Percentiles rank a stretch among this genome's conserved stretches.
These are phyloP conservation scores for Teunomyces pallodes DNA, from an alignment of 805 yeast species.

Conservation along the genomic window DNA sequence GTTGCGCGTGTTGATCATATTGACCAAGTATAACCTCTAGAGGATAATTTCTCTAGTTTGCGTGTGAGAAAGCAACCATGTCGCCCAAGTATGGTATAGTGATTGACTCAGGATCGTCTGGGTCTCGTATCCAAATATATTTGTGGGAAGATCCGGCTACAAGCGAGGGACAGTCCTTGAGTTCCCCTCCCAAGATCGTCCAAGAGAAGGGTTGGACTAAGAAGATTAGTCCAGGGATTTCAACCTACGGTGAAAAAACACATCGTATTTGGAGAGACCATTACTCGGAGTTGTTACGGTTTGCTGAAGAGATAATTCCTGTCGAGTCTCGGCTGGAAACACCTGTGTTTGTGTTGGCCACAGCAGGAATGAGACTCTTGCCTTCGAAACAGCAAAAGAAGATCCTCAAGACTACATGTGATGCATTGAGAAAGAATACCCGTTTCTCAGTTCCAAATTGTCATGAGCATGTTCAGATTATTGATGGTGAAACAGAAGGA, in stretches of 20 bases:
- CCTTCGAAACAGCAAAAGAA: conserved; percentile 49
- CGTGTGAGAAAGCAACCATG: not conserved
- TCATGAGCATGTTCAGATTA: conserved; percentile 70
- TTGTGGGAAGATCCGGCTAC: conserved; percentile 59
- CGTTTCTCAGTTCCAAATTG: conserved; percentile 61
- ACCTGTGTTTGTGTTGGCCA: conserved; percentile 88
- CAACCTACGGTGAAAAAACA: conserved; percentile 54
- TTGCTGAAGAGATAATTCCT: conserved; percentile 75
- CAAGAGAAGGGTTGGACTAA: conserved; percentile 67
- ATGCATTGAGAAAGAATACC: conserved; percentile 49
- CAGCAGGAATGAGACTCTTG: conserved; percentile 93
- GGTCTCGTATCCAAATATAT: conserved; percentile 83
- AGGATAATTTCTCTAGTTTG: not conserved
- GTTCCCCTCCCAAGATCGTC: conserved; percentile 64
- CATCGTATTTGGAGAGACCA: conserved; percentile 69
- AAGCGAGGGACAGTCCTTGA: conserved; percentile 31
- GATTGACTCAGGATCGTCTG: conserved; percentile 94
- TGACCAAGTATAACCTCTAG: not conserved
- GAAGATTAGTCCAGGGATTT: conserved; percentile 83
- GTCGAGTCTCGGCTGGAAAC: conserved; percentile 56
- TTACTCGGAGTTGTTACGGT: conserved; percentile 58
- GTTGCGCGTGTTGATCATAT: not conserved
- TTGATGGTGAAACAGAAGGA: conserved; percentile 95
- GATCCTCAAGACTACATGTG: conserved; percentile 63
- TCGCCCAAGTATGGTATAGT: conserved; percentile 70